Percentiles rank a stretch among this genome's conserved stretches.
These are phyloP conservation scores for Lepidium didymum DNA, from an alignment of 345 rosid species.

Conservation along the genomic window DNA sequence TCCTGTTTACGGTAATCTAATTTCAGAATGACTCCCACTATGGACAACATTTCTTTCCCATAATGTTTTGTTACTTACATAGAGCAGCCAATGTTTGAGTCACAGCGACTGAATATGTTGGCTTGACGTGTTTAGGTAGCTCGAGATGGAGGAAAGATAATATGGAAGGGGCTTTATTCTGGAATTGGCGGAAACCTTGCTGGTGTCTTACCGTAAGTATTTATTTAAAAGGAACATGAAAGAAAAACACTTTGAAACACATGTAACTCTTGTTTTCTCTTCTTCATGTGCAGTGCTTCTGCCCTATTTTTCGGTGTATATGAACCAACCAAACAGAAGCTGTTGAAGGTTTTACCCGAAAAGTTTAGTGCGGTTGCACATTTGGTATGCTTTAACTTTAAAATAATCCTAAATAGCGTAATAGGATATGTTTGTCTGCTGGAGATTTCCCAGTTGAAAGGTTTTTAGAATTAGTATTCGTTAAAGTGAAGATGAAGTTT, in stretches of 20 bases:
- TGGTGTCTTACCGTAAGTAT: conserved; percentile 79
- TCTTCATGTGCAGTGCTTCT: conserved; percentile 45
- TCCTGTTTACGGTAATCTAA: background rate
- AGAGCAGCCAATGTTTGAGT: background rate
- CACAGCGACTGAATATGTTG: background rate
- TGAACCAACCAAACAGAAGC: conserved; percentile 59
- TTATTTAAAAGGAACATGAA: background rate
- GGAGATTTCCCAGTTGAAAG: background rate
- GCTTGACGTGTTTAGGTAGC: conserved; percentile 42
- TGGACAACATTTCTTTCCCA: background rate
- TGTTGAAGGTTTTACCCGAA: conserved; percentile 46
- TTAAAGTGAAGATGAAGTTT: background rate
- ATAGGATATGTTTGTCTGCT: background rate
- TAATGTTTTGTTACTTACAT: background rate
- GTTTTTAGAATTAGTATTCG: background rate
- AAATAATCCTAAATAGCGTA: background rate
- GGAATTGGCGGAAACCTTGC: conserved; percentile 84
- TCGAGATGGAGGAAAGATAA: conserved; percentile 57
- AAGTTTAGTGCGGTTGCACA: conserved; percentile 58
- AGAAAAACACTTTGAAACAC: background rate
- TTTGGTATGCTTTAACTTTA: conserved; percentile 33
- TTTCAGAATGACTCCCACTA: background rate
- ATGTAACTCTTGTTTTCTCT: background rate
- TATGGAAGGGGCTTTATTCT: conserved; percentile 68
- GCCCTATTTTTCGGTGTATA: conserved; percentile 63